Conservation (phyloP, 1,284 basidiomycete genomes). For the Rhodotorula sp. region DNA sequence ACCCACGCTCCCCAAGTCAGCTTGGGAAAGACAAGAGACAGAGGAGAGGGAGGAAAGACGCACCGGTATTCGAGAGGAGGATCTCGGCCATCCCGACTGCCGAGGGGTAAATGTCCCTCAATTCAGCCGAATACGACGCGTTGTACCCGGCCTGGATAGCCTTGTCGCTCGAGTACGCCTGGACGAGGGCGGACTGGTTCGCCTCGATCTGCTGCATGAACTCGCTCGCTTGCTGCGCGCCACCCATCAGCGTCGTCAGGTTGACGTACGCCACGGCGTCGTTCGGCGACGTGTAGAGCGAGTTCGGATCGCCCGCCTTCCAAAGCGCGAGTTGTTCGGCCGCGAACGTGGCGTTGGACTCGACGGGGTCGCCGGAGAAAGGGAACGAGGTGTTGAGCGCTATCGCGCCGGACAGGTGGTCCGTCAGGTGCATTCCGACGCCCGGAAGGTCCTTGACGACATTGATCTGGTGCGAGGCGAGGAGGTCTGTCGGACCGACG, state of each 20-base stretch:
- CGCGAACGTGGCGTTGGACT: slow-evolving; percentile 37
- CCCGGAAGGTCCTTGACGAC: slow-evolving; percentile 53
- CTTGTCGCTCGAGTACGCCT: slow-evolving; percentile 28
- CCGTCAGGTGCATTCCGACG: slow-evolving; percentile 53
- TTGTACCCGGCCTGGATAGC: slow-evolving; percentile 27
- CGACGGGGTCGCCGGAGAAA: slow-evolving; percentile 41
- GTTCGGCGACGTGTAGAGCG: slow-evolving; percentile 65
- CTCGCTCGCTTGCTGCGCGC: slow-evolving; percentile 42
- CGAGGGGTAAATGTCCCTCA: slow-evolving; percentile 39
- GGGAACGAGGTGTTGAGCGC: slow-evolving; percentile 37
- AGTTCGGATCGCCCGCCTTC: slow-evolving; percentile 42
- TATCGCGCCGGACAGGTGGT: slow-evolving; percentile 43
- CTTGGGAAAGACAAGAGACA: neutral
- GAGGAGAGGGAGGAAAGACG: slow-evolving; percentile 26
- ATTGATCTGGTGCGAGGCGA: slow-evolving; percentile 57
- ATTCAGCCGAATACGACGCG: slow-evolving; percentile 35
- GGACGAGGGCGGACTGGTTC: slow-evolving; percentile 49
- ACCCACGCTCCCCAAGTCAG: neutral
- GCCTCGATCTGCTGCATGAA: slow-evolving; percentile 47
- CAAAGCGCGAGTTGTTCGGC: slow-evolving; percentile 41
- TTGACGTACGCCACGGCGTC: slow-evolving; percentile 66
- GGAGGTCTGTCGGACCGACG: slow-evolving; percentile 62
- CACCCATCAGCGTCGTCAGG: slow-evolving; percentile 56
- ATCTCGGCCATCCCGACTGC: slow-evolving; percentile 62
- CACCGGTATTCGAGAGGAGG: slow-evolving; percentile 59